These are phyloP conservation scores for Chiua virens DNA, from an alignment of 768 basidiomycete species.

Conservation along the genomic window DNA sequence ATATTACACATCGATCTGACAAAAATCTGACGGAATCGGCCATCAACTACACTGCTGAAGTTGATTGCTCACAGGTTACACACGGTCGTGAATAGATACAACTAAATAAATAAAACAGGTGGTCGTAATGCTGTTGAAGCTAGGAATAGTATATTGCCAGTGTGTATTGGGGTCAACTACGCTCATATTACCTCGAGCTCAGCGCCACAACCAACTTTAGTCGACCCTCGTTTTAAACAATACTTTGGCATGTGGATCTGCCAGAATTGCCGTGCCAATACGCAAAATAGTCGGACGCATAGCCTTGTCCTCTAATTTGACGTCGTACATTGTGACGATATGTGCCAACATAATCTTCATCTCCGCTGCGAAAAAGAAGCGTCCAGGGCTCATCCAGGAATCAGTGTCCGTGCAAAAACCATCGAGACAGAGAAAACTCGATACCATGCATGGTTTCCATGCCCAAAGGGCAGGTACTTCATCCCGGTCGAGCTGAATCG, in stretches of 20 bases:
- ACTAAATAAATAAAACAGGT: no score
- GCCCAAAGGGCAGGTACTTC: constrained; percentile 39
- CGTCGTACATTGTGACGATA: constrained; percentile 7
- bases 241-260: not conserved
- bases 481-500: constrained; percentile 34
- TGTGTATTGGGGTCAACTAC: no score
- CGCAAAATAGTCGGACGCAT: not conserved
- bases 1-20: no score
- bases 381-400: constrained; percentile 10
- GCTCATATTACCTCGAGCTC: no score
- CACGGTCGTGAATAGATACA: no score
- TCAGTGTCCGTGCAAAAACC: no score
- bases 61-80: no score
- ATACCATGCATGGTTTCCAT: constrained; percentile 17
- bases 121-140: no score
- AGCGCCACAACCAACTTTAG: no score
- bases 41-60: no score
- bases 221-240: constrained; percentile 3
- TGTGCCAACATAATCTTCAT: constrained; percentile 18
- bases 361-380: constrained; percentile 8
- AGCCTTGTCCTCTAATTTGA: not conserved
- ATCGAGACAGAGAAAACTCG: not conserved
- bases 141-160: no score
- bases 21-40: no score
- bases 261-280: not conserved